Evolutionary conservation across 2,329 filamentous ascomycete species (phyloP).

Genomic region (Tympanopsis confertula): DNA sequence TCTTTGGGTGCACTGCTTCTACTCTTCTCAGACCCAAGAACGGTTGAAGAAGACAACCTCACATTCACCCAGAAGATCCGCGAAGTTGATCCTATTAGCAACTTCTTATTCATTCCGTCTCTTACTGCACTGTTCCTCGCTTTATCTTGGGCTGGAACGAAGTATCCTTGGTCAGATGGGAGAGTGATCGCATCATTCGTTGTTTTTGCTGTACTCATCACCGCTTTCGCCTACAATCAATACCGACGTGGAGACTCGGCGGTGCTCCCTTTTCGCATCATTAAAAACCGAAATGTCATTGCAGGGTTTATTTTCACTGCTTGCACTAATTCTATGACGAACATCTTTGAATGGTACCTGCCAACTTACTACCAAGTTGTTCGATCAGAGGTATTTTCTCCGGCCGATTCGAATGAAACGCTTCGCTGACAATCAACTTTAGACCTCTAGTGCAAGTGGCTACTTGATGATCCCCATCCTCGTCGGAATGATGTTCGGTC

Average conservation of each 20-base stretch:
- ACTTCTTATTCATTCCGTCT: not conserved
- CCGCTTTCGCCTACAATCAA: not conserved
- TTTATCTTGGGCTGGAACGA: not conserved
- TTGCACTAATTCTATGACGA: too few relatives aligned
- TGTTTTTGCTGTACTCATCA: not conserved
- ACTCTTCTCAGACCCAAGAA: too few relatives aligned
- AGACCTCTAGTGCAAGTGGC: too few relatives aligned
- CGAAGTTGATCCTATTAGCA: not conserved
- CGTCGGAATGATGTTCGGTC: too few relatives aligned
- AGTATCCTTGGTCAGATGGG: not conserved
- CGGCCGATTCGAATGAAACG: too few relatives aligned
- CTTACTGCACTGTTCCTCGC: not conserved
- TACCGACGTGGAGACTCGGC: not conserved
- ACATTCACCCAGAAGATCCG: not conserved
- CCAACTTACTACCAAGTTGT: too few relatives aligned
- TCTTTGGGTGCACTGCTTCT: not conserved
- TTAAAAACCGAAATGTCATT: too few relatives aligned
- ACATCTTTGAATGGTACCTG: too few relatives aligned
- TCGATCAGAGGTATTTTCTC: too few relatives aligned
- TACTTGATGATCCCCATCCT: too few relatives aligned
- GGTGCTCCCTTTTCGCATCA: not conserved
- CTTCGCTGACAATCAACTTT: too few relatives aligned
- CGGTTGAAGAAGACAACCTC: not conserved
- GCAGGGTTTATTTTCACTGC: not conserved
- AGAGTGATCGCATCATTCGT: not conserved